A percentile compares a stretch with the other conserved stretches of the same genome.
Evolutionary conservation across 345 rosid genomes (phyloP).

Genomic region (Salix brachista): DNA sequence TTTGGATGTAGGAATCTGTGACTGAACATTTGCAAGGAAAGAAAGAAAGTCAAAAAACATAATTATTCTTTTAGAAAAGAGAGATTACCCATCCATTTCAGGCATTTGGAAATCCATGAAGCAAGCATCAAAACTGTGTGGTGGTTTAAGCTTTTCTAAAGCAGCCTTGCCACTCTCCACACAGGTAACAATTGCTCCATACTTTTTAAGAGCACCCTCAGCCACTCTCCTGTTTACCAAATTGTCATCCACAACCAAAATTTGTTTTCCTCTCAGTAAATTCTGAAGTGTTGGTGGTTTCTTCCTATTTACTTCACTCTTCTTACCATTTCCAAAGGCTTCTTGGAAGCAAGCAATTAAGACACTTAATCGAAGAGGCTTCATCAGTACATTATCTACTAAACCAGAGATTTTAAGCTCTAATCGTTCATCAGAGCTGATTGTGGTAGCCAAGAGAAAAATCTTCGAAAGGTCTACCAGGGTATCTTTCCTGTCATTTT

Average conservation of each 20-base stretch:
- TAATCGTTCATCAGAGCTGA: constrained; percentile 34
- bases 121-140: constrained; percentile 83
- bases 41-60: neutral
- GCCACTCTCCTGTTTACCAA: constrained; percentile 86
- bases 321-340: constrained; percentile 53
- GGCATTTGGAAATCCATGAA: constrained; percentile 99
- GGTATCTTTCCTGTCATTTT: constrained; percentile 25
- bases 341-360: constrained; percentile 71
- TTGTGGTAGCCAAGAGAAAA: constrained; percentile 50
- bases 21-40: neutral
- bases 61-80: neutral
- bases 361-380: constrained; percentile 69
- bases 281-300: constrained; percentile 45
- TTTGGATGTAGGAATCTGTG: neutral
- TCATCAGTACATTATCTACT: constrained; percentile 53
- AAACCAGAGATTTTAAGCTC: constrained; percentile 53
- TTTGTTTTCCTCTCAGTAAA: constrained; percentile 54
- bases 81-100: constrained; percentile 84
- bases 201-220: constrained; percentile 75
- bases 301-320: constrained; percentile 41
- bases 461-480: constrained; percentile 36
- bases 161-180: constrained; percentile 79
- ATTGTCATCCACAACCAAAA: constrained; percentile 93
- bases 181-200: constrained; percentile 75
- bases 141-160: constrained; percentile 61